Conservation (phyloP, 345 rosid genomes). For the Diplotaxis tenuifolia region DNA sequence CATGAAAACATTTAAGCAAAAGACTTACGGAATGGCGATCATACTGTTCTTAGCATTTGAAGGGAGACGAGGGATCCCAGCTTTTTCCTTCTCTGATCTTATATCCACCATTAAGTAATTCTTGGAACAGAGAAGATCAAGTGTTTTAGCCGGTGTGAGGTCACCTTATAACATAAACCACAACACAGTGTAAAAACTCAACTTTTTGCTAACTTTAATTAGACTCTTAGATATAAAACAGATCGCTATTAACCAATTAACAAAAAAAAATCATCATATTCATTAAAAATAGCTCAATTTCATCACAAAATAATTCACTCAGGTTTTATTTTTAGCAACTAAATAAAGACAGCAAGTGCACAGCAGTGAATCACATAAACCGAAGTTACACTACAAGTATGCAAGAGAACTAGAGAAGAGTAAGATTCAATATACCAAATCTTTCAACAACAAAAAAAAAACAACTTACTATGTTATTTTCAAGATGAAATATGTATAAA, state of each 20-base stretch:
- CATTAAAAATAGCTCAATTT: too few relatives aligned
- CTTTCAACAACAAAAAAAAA: neutral
- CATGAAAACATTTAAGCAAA: neutral
- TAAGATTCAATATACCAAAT: neutral
- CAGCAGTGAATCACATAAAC: too few relatives aligned
- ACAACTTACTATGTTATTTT: neutral
- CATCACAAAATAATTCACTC: neutral
- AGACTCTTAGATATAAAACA: neutral
- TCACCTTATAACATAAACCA: neutral
- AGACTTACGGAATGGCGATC: constrained; percentile 81
- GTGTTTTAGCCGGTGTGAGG: constrained; percentile 89
- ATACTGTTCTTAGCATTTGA: too few relatives aligned
- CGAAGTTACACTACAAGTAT: too few relatives aligned
- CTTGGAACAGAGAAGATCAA: constrained; percentile 57
- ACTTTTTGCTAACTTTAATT: neutral
- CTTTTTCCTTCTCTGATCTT: constrained; percentile 82
- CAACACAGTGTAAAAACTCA: neutral
- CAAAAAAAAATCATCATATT: too few relatives aligned
- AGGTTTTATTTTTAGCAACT: too few relatives aligned
- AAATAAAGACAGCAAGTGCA: too few relatives aligned
- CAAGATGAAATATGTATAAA: neutral
- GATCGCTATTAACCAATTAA: constrained; percentile 7
- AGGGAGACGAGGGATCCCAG: constrained; percentile 90
- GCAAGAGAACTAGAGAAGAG: too few relatives aligned
- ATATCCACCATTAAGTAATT: constrained; percentile 72